Evolutionary conservation across 768 basidiomycete genomes (phyloP).

Genomic region (Leccinum incarnatum): DNA sequence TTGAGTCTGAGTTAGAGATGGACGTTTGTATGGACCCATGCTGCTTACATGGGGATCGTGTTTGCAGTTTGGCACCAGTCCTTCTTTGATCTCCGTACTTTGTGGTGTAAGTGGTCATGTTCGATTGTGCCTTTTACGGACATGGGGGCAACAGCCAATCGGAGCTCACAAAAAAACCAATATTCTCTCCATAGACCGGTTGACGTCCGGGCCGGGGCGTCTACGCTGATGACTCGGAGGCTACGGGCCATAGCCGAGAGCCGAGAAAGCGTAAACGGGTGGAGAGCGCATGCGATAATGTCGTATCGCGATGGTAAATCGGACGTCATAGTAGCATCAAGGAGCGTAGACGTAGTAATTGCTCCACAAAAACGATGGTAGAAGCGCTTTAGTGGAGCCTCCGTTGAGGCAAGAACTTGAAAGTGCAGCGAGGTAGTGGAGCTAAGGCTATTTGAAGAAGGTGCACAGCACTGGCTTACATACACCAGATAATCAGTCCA

Average conservation of each 20-base stretch:
- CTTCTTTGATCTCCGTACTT: too few relatives aligned
- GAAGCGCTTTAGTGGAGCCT: neutral
- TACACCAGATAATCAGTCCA: slow-evolving; percentile 32
- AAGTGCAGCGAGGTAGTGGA: too few relatives aligned
- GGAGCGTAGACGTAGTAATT: neutral
- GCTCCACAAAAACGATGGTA: neutral
- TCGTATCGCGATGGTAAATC: neutral
- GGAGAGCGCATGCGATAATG: neutral
- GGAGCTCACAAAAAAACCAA: too few relatives aligned
- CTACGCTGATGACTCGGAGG: neutral
- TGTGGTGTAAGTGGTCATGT: too few relatives aligned
- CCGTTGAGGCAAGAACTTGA: too few relatives aligned
- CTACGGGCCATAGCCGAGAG: neutral
- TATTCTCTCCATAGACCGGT: neutral
- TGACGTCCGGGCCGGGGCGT: neutral
- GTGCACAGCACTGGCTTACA: slow-evolving; percentile 26
- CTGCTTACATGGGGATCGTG: too few relatives aligned
- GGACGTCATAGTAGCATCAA: neutral
- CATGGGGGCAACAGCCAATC: too few relatives aligned
- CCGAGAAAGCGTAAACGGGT: neutral
- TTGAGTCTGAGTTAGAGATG: too few relatives aligned
- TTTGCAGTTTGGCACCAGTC: too few relatives aligned
- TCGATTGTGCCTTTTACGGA: too few relatives aligned
- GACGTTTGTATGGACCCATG: too few relatives aligned
- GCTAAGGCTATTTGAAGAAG: too few relatives aligned